Evolutionary conservation across 208 protist species (phyloP), one percentile per base, ranked within the genome.

Genomic region (Histomonas meleagridis): DNA sequence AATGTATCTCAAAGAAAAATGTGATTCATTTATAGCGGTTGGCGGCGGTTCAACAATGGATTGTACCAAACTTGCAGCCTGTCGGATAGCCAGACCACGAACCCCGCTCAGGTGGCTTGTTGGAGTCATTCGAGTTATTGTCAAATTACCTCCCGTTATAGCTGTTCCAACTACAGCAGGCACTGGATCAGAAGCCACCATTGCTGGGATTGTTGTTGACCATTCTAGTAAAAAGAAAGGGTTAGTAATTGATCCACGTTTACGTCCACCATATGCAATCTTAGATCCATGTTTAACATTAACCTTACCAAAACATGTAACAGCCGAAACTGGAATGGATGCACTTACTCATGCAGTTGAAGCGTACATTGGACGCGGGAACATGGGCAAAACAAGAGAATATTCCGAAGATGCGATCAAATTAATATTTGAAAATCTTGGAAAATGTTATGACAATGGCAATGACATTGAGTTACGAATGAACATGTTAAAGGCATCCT

Each of bases 41-140:
- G 93, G 93, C 65, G 93, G 93, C 62, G 93, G 93, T 57, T 94
- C 93, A 28, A 69, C 93, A 26, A 94, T 94, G 62, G 93, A 94
- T 92, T 49, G 90, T 18, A 86, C 72, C 53, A 94, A 94, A 91
- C 91, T 92, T 69, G 72, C 93, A 5, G n/a, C 92, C 12, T n/a
- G n/a, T n/a, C n/a, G n/a, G n/a, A n/a, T n/a, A n/a, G n/a, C n/a
- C n/a, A n/a, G n/a, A n/a, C n/a, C n/a, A n/a, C n/a, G n/a, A n/a
- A n/a, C n/a, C n/a, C n/a, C n/a, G n/a, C n/a, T n/a, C n/a, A n/a
- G 92, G 92, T n/a, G 93, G 93, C 32, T 92, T 92, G 51, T 76
- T 62, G 26, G 93, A 94, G 69, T 43, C 93, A 26, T 92, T 93
- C 57, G 92, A 93, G 28, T 10, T 92, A 10, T 93, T 93, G 91